phyloP scores from a whole-genome alignment of 768 basidiomycete species.

The Plicaturopsis crispa region DNA sequence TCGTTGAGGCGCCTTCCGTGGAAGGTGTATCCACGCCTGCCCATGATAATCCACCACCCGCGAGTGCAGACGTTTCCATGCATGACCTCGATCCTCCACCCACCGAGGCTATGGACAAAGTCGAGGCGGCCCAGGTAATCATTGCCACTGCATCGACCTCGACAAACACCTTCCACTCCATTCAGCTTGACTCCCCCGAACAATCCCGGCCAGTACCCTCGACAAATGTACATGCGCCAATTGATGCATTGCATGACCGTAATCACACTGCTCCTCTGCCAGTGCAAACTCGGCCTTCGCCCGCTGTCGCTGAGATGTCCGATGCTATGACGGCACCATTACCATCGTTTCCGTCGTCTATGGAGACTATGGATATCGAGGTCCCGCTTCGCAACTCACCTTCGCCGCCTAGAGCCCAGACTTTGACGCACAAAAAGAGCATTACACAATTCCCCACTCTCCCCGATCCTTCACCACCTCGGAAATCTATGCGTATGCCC shows the following conservation, averaged over 20 bases:
- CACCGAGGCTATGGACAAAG: too few relatives aligned
- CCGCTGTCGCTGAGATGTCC: not conserved
- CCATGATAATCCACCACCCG: too few relatives aligned
- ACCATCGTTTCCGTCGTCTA: conserved; percentile 10
- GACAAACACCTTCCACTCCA: conserved; percentile 27
- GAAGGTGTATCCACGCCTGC: too few relatives aligned
- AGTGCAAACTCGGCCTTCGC: not conserved
- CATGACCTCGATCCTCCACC: too few relatives aligned
- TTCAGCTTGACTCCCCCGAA: conserved; percentile 29
- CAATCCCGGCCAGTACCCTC: conserved; percentile 3
- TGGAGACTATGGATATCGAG: too few relatives aligned
- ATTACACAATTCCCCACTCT: conserved; percentile 49
- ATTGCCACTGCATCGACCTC: conserved; percentile 17
- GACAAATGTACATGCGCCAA: conserved; percentile 5
- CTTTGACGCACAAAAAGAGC: conserved; percentile 29
- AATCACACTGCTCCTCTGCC: conserved; percentile 11
- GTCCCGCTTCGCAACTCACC: conserved; percentile 29
- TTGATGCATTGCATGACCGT: too few relatives aligned
- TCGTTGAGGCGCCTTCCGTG: conserved; percentile 2
- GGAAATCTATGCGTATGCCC: conserved; percentile 53
- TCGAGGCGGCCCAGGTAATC: not conserved
- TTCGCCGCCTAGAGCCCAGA: conserved; percentile 7
- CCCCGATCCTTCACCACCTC: conserved; percentile 60
- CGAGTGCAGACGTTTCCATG: too few relatives aligned
- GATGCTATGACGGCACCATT: conserved; percentile 17